Percentiles rank a stretch among this genome's conserved stretches.
These are phyloP conservation scores for Pontederia crassipes DNA, from an alignment of 176 grass and related monocot genomes.

Conservation along the genomic window DNA sequence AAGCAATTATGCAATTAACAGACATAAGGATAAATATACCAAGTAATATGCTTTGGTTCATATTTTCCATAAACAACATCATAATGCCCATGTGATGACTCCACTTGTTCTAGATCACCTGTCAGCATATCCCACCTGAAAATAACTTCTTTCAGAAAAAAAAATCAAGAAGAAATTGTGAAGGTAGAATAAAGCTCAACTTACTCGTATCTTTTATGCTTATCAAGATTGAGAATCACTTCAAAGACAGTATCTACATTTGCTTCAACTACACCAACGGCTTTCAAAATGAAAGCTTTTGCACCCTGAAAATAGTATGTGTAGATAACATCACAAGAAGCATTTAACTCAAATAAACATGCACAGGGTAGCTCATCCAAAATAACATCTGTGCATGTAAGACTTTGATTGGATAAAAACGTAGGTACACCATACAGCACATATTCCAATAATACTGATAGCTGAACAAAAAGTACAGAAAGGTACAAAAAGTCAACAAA, in stretches of 20 bases:
- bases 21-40: slow-evolving; percentile 36
- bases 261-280: slow-evolving; percentile 72
- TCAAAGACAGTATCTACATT: slow-evolving; percentile 77
- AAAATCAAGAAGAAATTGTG: neutral
- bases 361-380: too few species aligned
- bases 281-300: slow-evolving; percentile 61
- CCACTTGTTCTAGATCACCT: slow-evolving; percentile 65
- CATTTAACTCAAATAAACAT: too few species aligned
- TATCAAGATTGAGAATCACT: slow-evolving; percentile 53
- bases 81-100: slow-evolving; percentile 63
- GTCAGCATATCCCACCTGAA: slow-evolving; percentile 93
- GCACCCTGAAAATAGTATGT: slow-evolving; percentile 26
- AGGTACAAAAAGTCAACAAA: too few species aligned
- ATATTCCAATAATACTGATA: too few species aligned
- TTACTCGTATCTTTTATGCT: slow-evolving; percentile 82
- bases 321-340: too few species aligned
- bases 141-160: slow-evolving; percentile 18
- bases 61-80: slow-evolving; percentile 93
- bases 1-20: neutral
- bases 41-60: slow-evolving; percentile 67
- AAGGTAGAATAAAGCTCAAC: slow-evolving; percentile 12
- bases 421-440: too few species aligned
- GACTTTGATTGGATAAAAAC: too few species aligned
- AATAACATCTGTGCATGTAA: too few species aligned
- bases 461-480: too few species aligned